Percentiles rank a stretch among this genome's conserved stretches.
phyloP scores from a whole-genome alignment of 495 filamentous ascomycete genomes.

The Monascus purpureus region DNA sequence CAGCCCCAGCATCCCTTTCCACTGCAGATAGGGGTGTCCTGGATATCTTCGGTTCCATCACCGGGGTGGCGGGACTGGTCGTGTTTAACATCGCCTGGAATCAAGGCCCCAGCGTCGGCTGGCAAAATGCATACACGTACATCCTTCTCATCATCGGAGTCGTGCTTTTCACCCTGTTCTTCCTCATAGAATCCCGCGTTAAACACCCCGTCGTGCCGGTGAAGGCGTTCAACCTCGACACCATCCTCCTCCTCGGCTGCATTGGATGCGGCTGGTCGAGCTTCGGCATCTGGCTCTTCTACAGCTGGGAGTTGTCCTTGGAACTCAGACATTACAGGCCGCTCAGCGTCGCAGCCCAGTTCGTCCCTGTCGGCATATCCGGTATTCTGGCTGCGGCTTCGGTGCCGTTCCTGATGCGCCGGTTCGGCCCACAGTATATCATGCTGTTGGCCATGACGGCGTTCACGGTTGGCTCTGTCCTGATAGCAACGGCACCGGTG shows the following conservation, averaged over 20 bases:
- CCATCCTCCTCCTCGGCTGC: conserved; percentile 39
- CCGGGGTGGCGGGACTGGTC: conserved; percentile 41
- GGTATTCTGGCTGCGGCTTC: conserved; percentile 35
- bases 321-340: conserved; percentile 29
- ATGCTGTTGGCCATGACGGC: conserved; percentile 32
- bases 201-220: conserved; percentile 41
- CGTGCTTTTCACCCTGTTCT: conserved; percentile 36
- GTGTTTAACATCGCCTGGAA: conserved; percentile 50
- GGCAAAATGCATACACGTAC: conserved; percentile 39
- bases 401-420: conserved; percentile 30
- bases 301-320: conserved; percentile 40
- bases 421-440: conserved; percentile 28
- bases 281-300: conserved; percentile 49
- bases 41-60: conserved; percentile 33
- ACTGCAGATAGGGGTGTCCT: conserved; percentile 11
- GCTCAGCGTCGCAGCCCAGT: conserved; percentile 33
- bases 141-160: conserved; percentile 41
- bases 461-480: conserved; percentile 24
- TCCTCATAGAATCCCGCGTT: conserved; percentile 31
- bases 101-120: conserved; percentile 44
- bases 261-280: conserved; percentile 45
- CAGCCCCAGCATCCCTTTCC: conserved; percentile 15
- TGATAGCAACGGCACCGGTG: conserved; percentile 21
- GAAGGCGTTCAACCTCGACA: conserved; percentile 30
- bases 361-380: conserved; percentile 26